Evolutionary conservation across 108 stramenopile genomes (phyloP).

Genomic region (Skeletonema potamos): DNA sequence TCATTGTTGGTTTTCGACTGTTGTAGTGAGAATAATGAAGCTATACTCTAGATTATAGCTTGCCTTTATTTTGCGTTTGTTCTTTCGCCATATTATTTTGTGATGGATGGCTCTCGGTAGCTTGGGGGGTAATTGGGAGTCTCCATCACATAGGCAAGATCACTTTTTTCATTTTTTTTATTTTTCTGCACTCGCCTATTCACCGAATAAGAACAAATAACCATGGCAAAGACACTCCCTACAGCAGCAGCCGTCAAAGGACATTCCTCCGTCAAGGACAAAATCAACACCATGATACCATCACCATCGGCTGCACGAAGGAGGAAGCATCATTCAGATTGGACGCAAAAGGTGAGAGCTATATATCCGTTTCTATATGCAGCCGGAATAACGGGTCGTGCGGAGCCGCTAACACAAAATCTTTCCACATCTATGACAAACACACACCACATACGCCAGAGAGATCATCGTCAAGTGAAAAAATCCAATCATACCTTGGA

Average conservation of each 20-base stretch:
- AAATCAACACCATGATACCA: too few relatives aligned
- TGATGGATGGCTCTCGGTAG: neutral
- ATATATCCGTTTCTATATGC: neutral
- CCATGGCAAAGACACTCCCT: neutral
- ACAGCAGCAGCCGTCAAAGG: neutral
- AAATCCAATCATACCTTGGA: neutral
- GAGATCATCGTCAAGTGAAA: neutral
- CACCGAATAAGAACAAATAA: neutral
- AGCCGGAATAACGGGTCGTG: neutral
- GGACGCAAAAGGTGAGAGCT: neutral
- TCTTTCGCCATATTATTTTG: neutral
- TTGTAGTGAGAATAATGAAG: too few relatives aligned
- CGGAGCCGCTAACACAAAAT: neutral
- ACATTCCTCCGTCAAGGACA: neutral
- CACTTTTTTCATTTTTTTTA: too few relatives aligned
- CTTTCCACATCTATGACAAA: neutral
- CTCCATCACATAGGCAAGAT: neutral
- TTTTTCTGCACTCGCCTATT: neutral
- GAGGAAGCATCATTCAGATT: neutral
- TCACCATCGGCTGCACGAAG: neutral
- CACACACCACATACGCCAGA: neutral
- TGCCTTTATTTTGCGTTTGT: neutral
- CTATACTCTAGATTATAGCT: too few relatives aligned
- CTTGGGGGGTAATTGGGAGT: neutral
- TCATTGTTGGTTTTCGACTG: conserved; percentile 46